Base-by-base conservation (phyloP, 1,284 basidiomycete genomes). In the Neolentinus lepideus region DNA sequence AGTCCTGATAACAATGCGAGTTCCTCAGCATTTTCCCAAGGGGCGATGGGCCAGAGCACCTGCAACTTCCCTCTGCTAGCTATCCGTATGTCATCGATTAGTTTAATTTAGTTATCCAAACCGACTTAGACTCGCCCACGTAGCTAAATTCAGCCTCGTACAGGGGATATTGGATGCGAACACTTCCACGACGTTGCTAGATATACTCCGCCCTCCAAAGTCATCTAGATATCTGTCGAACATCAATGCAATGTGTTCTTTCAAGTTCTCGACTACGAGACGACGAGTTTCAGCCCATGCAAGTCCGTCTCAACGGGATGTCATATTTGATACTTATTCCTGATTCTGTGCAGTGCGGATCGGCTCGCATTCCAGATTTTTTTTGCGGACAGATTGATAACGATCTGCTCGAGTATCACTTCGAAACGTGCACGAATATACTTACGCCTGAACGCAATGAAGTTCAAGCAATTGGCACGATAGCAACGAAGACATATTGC, bases 341-440 rank as follows among this genome's bases (percentile, higher is more conserved):
- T 51, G 19, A 22, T 29, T 14, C 31, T 8, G 14, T 22, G 46
- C 36, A 59, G 58, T 22, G 58, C 50, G 19, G 38, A 59, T 31
- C 50, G 51, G 19, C 35, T 59, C 16, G 27, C 24, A 45, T 54
- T 59, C 36, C 54, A 53, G 24, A 27, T 53, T 16, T 56, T 58
- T n/a, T 59, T n/a, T n/a, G 54, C 46, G 58, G 51, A 4, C 31
- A 59, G 6, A 46, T 59, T 25, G 29, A 59, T 21, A 53, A 48
- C 36, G 54, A 59, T 24, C 51, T 58, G 10, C 58, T 59, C 36
- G 19, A 10, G 19, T 56, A 59, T 27, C 59, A 59, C 43, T 59
- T 59, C 24, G 21, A 59, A 22, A 48, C 14, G 26, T 9, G 33
- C 9, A 16, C 33, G 33, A 35, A 35, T 9, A 16, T 35, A 9